These are phyloP conservation scores for Pichia sp. DNA, from an alignment of 1,139 yeast species.

Conservation along the genomic window DNA sequence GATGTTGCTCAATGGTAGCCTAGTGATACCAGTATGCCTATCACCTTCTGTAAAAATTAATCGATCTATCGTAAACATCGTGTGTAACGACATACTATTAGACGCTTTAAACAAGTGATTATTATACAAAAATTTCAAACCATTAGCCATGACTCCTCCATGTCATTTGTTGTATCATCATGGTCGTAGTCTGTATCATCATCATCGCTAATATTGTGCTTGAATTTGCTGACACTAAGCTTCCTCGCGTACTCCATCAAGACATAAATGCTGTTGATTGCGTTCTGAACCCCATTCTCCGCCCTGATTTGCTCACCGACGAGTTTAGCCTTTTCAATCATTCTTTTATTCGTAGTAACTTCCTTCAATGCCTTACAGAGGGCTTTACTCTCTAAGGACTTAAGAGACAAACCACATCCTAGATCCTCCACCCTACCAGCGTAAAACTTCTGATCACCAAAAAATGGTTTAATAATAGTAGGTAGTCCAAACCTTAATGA, in stretches of 20 bases:
- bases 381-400: conserved; percentile 56
- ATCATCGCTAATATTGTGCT: conserved; percentile 11
- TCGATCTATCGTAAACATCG: background rate
- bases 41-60: background rate
- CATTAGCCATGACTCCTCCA: conserved; percentile 30
- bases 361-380: conserved; percentile 61
- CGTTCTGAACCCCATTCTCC: conserved; percentile 76
- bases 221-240: conserved; percentile 28
- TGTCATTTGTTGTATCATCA: conserved; percentile 10
- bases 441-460: conserved; percentile 93
- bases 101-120: background rate
- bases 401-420: conserved; percentile 76
- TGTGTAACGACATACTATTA: too few species aligned
- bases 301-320: conserved; percentile 55
- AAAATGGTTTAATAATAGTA: conserved; percentile 86
- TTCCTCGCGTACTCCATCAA: conserved; percentile 72
- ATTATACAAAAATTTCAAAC: conserved; percentile 13
- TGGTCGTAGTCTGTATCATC: conserved; percentile 1
- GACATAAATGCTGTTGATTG: conserved; percentile 68
- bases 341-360: conserved; percentile 59
- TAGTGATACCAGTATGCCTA: background rate
- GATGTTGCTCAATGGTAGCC: conserved; percentile 80
- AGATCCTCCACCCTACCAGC: conserved; percentile 81
- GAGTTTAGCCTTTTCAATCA: conserved; percentile 55
- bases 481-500: conserved; percentile 81